phyloP scores from a whole-genome alignment of 2,329 filamentous ascomycete genomes.

The Colletotrichum liriopes region DNA sequence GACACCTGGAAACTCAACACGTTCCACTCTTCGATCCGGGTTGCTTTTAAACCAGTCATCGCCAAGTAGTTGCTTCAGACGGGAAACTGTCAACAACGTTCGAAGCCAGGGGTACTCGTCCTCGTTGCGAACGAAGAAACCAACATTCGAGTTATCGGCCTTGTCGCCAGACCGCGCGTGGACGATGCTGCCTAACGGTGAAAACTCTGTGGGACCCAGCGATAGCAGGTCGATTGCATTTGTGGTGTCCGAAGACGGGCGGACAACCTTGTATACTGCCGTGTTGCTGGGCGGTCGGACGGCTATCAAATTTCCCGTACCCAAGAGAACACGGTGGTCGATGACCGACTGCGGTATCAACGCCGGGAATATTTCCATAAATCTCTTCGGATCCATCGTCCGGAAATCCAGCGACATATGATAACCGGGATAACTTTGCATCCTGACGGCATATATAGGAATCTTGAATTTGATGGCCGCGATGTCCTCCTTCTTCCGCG shows the following conservation, averaged over 20 bases:
- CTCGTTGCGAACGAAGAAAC: constrained; percentile 56
- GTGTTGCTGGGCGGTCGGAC: constrained; percentile 8
- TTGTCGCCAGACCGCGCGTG: constrained; percentile 58
- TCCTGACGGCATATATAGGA: constrained; percentile 56
- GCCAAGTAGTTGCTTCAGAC: constrained; percentile 46
- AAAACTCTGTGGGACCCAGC: constrained; percentile 18
- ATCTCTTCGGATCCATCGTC: constrained; percentile 59
- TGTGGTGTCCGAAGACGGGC: constrained; percentile 32
- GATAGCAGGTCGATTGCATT: constrained; percentile 26
- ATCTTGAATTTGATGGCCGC: constrained; percentile 47
- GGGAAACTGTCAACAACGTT: constrained; percentile 51
- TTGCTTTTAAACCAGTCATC: constrained; percentile 45
- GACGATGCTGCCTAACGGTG: constrained; percentile 52
- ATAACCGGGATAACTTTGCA: constrained; percentile 60
- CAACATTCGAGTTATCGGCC: constrained; percentile 55
- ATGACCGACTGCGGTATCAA: constrained; percentile 50
- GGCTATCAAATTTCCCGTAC: background rate
- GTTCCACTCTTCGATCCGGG: constrained; percentile 20
- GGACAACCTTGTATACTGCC: constrained; percentile 10
- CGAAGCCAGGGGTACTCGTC: constrained; percentile 60
- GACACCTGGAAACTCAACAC: constrained; percentile 37
- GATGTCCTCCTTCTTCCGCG: constrained; percentile 46
- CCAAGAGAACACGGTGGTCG: constrained; percentile 47
- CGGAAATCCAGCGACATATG: constrained; percentile 62
- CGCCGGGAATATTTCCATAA: constrained; percentile 61